Evolutionary conservation across 352 stramenopile genomes (phyloP).

Genomic region (Pythium brachiatum): DNA sequence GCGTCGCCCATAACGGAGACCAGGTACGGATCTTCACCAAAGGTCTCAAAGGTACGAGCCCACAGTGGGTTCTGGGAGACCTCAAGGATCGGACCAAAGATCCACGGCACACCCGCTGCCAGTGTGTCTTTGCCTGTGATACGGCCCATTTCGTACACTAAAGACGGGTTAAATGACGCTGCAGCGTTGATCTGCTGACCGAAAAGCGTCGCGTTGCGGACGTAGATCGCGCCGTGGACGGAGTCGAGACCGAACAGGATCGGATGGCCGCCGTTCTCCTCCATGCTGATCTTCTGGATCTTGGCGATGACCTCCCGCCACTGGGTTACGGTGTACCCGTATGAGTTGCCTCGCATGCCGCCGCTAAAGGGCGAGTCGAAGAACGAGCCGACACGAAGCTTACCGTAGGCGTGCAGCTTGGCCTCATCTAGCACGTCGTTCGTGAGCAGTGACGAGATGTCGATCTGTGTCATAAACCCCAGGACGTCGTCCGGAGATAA

Average conservation of each 20-base stretch:
- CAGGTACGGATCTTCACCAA: slow-evolving; percentile 89
- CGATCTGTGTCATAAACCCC: slow-evolving; percentile 10
- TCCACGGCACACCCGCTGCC: slow-evolving; percentile 81
- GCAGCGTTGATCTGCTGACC: slow-evolving; percentile 85
- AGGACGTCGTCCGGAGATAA: slow-evolving; percentile 6
- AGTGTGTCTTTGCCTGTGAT: slow-evolving; percentile 80
- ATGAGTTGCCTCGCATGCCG: slow-evolving; percentile 5
- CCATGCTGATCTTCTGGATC: slow-evolving; percentile 67
- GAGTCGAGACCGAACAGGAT: slow-evolving; percentile 88
- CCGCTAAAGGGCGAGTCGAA: slow-evolving; percentile 13
- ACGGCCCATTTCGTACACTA: slow-evolving; percentile 60
- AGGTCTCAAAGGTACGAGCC: slow-evolving; percentile 91
- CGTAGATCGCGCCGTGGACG: slow-evolving; percentile 88
- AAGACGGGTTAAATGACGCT: slow-evolving; percentile 80
- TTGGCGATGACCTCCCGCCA: not conserved
- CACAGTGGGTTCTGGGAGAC: slow-evolving; percentile 86
- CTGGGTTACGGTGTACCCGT: slow-evolving; percentile 33
- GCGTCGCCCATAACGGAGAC: slow-evolving; percentile 71
- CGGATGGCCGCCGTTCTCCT: slow-evolving; percentile 53
- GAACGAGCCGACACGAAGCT: slow-evolving; percentile 5
- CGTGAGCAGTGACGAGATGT: slow-evolving; percentile 6
- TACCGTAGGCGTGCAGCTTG: slow-evolving; percentile 1
- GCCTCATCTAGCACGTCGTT: slow-evolving; percentile 6
- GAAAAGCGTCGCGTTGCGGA: slow-evolving; percentile 75
- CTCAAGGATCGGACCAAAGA: slow-evolving; percentile 88